phyloP scores from a whole-genome alignment of 176 grass and related monocot species.

The Avena atlantica region DNA sequence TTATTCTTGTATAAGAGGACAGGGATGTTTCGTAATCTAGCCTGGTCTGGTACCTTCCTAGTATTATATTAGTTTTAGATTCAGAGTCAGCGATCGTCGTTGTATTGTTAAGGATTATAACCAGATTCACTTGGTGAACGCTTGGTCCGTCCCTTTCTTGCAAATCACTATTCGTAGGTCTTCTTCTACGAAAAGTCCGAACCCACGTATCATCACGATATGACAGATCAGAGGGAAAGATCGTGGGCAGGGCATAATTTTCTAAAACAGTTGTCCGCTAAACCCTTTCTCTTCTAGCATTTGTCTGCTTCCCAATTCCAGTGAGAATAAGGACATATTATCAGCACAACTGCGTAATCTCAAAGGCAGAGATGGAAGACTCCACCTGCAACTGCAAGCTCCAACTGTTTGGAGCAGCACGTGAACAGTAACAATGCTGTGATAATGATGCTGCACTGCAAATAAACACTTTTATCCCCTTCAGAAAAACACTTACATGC shows the following conservation, averaged over 20 bases:
- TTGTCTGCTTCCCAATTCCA: neutral
- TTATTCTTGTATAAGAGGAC: neutral
- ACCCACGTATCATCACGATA: neutral
- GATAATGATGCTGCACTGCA: neutral
- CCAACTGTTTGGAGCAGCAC: neutral
- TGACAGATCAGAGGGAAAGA: neutral
- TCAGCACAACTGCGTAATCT: neutral
- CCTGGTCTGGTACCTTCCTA: neutral
- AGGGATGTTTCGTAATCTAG: neutral
- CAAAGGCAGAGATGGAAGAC: neutral
- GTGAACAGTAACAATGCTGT: neutral
- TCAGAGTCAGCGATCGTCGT: constrained; percentile 15
- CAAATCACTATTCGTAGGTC: neutral
- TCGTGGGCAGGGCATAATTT: neutral
- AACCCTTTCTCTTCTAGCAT: neutral
- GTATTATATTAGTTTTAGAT: constrained; percentile 31
- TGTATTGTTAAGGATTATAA: constrained; percentile 17
- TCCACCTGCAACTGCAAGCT: too few relatives aligned
- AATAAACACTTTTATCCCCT: neutral
- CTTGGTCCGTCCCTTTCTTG: neutral
- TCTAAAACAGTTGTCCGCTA: neutral
- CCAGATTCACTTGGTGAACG: neutral
- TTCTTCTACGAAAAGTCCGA: neutral
- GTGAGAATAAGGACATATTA: neutral
- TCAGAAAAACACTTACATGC: too few relatives aligned